These are phyloP conservation scores for Aspergillus tanneri DNA, from an alignment of 2,329 filamentous ascomycete genomes.

Conservation along the genomic window DNA sequence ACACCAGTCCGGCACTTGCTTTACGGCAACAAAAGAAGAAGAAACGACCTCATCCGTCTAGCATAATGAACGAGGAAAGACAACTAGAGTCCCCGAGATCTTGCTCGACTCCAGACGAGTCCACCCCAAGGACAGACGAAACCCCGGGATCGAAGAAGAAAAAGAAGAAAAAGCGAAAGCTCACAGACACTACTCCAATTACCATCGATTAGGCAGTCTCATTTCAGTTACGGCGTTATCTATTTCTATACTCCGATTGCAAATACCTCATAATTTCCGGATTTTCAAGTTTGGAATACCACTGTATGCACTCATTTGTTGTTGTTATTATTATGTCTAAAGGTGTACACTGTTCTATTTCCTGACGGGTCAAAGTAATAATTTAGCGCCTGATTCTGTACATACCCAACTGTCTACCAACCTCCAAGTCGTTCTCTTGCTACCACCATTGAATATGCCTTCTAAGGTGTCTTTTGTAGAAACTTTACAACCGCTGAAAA, in stretches of 20 bases:
- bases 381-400: neutral
- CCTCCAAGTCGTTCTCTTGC: neutral
- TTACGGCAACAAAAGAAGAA: conserved; percentile 13
- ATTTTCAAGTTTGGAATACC: too few relatives aligned
- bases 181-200: conserved; percentile 9
- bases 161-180: conserved; percentile 22
- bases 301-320: too few relatives aligned
- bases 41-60: conserved; percentile 12
- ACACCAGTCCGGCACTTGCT: conserved; percentile 9
- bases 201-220: conserved; percentile 6
- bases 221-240: too few relatives aligned
- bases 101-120: neutral
- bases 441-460: neutral
- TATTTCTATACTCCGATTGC: too few relatives aligned
- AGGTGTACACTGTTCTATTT: too few relatives aligned
- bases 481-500: conserved; percentile 36
- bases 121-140: neutral
- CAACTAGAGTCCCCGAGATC: conserved; percentile 7
- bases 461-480: conserved; percentile 24
- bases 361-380: neutral
- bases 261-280: too few relatives aligned
- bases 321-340: too few relatives aligned
- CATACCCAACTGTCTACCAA: neutral
- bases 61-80: conserved; percentile 8
- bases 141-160: conserved; percentile 12